phyloP scores from a whole-genome alignment of 2,329 filamentous ascomycete genomes.

The Trichoderma harzianum region DNA sequence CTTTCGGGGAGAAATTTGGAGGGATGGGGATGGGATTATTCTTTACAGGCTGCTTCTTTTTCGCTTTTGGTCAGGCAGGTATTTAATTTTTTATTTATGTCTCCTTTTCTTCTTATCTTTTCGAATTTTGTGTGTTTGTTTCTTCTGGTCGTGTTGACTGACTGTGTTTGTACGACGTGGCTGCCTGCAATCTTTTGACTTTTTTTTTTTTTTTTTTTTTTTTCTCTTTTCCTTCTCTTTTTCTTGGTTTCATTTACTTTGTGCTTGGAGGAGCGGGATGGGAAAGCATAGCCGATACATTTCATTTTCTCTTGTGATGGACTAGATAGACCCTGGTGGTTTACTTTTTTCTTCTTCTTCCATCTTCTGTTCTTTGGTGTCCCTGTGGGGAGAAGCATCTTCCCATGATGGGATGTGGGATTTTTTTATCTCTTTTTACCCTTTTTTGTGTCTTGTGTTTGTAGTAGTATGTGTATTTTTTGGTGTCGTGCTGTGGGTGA shows the following conservation, averaged over 20 bases:
- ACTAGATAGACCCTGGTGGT: conserved; percentile 17
- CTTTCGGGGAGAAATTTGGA: not conserved
- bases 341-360: not conserved
- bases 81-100: not conserved
- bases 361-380: not conserved
- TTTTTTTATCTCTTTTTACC: not conserved
- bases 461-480: not conserved
- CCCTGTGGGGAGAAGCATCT: not conserved
- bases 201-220: not conserved
- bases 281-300: not conserved
- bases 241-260: not conserved
- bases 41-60: not conserved
- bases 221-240: no score
- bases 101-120: not conserved
- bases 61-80: conserved; percentile 7
- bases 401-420: not conserved
- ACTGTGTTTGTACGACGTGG: not conserved
- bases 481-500: not conserved
- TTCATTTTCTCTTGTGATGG: not conserved
- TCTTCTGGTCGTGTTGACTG: not conserved
- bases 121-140: not conserved
- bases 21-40: not conserved
- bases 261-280: not conserved
- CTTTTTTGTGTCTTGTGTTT: not conserved
- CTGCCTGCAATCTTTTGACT: not conserved